A percentile compares a stretch with the other conserved stretches of the same genome.
These are phyloP conservation scores for Neurospora sp. DNA, from an alignment of 495 filamentous ascomycete genomes.

Conservation along the genomic window DNA sequence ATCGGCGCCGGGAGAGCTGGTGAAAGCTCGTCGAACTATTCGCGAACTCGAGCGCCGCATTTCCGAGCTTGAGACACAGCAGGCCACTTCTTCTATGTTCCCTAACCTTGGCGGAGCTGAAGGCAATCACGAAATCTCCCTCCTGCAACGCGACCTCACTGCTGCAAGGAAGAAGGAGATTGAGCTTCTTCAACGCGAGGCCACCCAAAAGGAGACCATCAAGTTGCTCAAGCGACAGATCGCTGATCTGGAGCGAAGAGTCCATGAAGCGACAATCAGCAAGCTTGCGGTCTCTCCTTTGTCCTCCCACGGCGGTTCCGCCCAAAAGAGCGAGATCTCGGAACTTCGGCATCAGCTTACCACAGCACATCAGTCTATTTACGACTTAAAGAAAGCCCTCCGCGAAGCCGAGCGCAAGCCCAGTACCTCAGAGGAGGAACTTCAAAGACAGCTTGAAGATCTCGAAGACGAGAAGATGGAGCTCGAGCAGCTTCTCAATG, in stretches of 20 bases:
- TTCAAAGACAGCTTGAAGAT: constrained; percentile 75
- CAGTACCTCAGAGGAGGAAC: constrained; percentile 69
- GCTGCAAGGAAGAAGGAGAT: constrained; percentile 54
- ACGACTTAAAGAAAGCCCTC: constrained; percentile 42
- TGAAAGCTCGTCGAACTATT: constrained; percentile 37
- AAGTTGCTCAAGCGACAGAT: constrained; percentile 39
- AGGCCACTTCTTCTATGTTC: constrained; percentile 38
- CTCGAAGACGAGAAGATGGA: constrained; percentile 85
- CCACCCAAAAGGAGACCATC: constrained; percentile 45
- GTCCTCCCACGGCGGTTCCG: constrained; percentile 32
- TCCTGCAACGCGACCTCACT: constrained; percentile 50
- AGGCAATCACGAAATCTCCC: constrained; percentile 45
- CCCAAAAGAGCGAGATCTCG: constrained; percentile 51
- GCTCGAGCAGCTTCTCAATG: constrained; percentile 70
- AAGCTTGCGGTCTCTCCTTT: constrained; percentile 21
- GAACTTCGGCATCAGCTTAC: constrained; percentile 54
- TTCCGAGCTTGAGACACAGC: constrained; percentile 46
- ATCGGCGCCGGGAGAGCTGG: constrained; percentile 39
- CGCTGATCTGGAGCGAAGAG: constrained; percentile 36
- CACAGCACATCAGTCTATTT: constrained; percentile 48
- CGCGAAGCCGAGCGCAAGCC: constrained; percentile 58
- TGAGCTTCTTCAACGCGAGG: constrained; percentile 52
- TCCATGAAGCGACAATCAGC: constrained; percentile 33
- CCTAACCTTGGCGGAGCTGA: constrained; percentile 39
- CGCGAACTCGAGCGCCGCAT: constrained; percentile 51